These are phyloP conservation scores for Phytophthora citricola DNA, from an alignment of 352 stramenopile species.

Conservation along the genomic window DNA sequence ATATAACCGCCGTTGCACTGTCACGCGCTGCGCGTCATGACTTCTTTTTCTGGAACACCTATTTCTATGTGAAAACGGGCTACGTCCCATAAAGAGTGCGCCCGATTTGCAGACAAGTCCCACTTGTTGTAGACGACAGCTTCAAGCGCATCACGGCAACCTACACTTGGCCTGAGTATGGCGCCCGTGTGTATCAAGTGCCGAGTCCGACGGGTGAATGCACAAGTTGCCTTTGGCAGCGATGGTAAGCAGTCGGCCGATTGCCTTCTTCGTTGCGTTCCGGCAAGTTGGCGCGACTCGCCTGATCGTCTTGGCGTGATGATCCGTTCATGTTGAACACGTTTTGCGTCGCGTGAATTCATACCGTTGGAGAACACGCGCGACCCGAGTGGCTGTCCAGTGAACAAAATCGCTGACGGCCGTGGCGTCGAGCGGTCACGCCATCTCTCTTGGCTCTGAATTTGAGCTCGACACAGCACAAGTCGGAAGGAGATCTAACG, in stretches of 20 bases:
- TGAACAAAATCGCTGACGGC: constrained; percentile 10
- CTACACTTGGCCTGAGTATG: constrained; percentile 14
- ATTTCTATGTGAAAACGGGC: neutral
- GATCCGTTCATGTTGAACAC: constrained; percentile 13
- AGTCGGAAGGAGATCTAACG: neutral
- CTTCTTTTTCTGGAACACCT: neutral
- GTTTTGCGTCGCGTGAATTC: constrained; percentile 14
- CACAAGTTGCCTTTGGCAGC: constrained; percentile 10
- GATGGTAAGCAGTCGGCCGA: constrained; percentile 21
- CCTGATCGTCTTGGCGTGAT: neutral
- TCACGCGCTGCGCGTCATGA: constrained; percentile 8
- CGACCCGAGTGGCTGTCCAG: neutral
- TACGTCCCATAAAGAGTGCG: neutral
- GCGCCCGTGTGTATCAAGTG: constrained; percentile 6
- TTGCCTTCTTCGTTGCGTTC: neutral
- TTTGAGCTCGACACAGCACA: too few species aligned
- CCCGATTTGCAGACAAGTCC: constrained; percentile 14
- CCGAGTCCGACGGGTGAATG: constrained; percentile 4
- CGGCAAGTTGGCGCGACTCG: neutral
- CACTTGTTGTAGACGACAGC: constrained; percentile 31
- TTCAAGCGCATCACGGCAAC: constrained; percentile 1
- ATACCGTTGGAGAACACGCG: constrained; percentile 19
- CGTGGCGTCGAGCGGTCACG: constrained; percentile 15
- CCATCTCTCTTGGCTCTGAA: neutral
- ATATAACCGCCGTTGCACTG: neutral